Base-by-base conservation (phyloP, 202 grass and related monocot species). In the Setaria italica region DNA sequence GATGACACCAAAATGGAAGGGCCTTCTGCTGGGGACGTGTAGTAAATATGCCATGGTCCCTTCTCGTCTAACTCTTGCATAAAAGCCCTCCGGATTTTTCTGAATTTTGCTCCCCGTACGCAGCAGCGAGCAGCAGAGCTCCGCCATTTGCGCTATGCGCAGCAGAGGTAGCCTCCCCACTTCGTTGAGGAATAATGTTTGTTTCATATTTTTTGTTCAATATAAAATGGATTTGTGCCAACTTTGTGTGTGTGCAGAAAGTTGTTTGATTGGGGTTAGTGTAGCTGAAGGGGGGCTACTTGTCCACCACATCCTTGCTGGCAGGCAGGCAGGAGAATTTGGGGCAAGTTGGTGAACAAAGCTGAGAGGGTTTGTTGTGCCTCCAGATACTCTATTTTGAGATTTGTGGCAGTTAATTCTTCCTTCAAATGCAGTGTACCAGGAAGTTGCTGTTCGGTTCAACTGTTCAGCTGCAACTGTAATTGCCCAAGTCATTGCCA, bases 191-290 rank as follows among this genome's bases (percentile, higher is more conserved):
- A 41, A 41, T 41, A 57, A 11, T 53, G 6, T 5, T 30, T 11
- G 3, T 2, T 3, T 20, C 10, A 19, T 11, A 35, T 54, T 10
- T 43, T 25, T 39, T 75, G 11, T 53, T 51, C 62, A 37, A 51
- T 72, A 32, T 17, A 49, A 2, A 49, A 53, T 69, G 11, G 33
- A 29, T 85, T 47, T 66, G 49, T 2, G 72, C 9, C 47, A 77
- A 67, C 63, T 66, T 83, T 83, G 1, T 62, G 17, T 66, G 57
- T 54, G n/a, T 72, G 53, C 55, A 49, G 7, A 83, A 86, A 58
- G 39, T 71, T 63, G 29, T 30, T 71, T 62, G 80, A 80, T 87
- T 87, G 88, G 68, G 89, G 62, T 76, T 35, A 75, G 80, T 70
- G n/a, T 32, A 69, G 51, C 60, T 67, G 74, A 77, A 39, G 32